A percentile compares a stretch with the other conserved stretches of the same genome.
phyloP scores from a whole-genome alignment of 805 yeast genomes.

The Candida saitoana region DNA sequence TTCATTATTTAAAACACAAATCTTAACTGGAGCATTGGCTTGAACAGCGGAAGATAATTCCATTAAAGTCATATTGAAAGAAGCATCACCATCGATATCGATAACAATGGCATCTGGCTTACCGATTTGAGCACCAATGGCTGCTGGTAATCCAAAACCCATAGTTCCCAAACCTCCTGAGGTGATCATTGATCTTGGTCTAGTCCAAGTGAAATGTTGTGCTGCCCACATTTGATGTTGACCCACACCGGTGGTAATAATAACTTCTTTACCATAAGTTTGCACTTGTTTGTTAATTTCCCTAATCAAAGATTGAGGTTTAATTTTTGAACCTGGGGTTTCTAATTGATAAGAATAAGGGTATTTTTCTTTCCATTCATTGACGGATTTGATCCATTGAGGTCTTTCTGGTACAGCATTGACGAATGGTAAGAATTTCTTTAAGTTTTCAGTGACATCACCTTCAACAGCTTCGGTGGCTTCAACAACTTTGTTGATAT shows the following conservation, averaged over 20 bases:
- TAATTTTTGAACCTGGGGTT: conserved; percentile 73
- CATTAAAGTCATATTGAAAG: conserved; percentile 96
- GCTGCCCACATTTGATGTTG: conserved; percentile 99
- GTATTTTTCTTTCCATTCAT: conserved; percentile 79
- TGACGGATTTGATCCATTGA: conserved; percentile 73
- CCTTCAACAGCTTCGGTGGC: conserved; percentile 97
- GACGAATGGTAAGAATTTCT: conserved; percentile 66
- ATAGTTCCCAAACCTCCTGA: conserved; percentile 98
- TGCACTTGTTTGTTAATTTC: conserved; percentile 72
- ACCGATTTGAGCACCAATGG: conserved; percentile 97
- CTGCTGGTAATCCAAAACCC: conserved; percentile 98
- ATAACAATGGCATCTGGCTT: conserved; percentile 92
- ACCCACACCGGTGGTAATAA: conserved; percentile 97
- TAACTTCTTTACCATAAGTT: conserved; percentile 64
- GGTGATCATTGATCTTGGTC: conserved; percentile 92
- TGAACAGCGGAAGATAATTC: conserved; percentile 94
- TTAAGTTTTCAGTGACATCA: conserved; percentile 80
- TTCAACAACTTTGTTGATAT: conserved; percentile 94
- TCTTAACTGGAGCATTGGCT: conserved; percentile 86
- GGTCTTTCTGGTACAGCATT: conserved; percentile 61
- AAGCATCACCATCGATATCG: conserved; percentile 98
- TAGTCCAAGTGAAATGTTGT: conserved; percentile 91
- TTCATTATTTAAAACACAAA: conserved; percentile 87
- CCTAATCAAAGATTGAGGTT: conserved; percentile 87
- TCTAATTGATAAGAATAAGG: conserved; percentile 82